Conservation (phyloP, 2,329 filamentous ascomycete genomes). For the Tolypocladium inflatum region DNA sequence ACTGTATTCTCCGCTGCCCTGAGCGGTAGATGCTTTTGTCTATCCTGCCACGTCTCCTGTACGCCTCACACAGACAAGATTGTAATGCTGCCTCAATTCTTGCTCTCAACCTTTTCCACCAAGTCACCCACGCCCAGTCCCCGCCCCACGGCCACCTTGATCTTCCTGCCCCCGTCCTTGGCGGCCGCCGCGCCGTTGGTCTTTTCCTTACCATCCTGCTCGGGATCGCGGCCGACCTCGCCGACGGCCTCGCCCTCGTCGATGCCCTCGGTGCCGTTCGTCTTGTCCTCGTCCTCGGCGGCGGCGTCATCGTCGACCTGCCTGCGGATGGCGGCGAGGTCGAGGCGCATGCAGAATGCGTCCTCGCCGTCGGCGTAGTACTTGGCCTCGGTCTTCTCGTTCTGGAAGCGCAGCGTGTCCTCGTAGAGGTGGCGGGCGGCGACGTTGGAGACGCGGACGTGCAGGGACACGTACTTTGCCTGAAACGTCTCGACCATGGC, state of each 20-base stretch:
- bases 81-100: conserved; percentile 10
- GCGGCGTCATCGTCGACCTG: conserved; percentile 23
- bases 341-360: conserved; percentile 87
- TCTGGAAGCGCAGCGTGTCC: conserved; percentile 81
- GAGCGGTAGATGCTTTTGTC: background rate
- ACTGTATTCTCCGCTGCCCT: background rate
- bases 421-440: conserved; percentile 89
- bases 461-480: conserved; percentile 87
- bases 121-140: conserved; percentile 68
- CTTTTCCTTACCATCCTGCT: background rate
- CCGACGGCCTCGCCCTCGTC: conserved; percentile 67
- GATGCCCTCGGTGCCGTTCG: conserved; percentile 23
- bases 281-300: conserved; percentile 22
- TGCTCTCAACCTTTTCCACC: conserved; percentile 59
- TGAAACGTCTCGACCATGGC: conserved; percentile 95
- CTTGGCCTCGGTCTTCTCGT: conserved; percentile 76
- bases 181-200: conserved; percentile 10
- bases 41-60: background rate
- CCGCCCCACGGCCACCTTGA: conserved; percentile 79
- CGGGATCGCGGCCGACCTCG: conserved; percentile 46
- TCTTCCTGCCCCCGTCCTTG: conserved; percentile 47
- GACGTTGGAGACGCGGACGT: conserved; percentile 89
- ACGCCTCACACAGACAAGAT: background rate
- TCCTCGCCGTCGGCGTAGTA: conserved; percentile 98
- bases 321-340: conserved; percentile 55